Conservation (phyloP, 345 rosid species). For the Syzygium jambos region DNA sequence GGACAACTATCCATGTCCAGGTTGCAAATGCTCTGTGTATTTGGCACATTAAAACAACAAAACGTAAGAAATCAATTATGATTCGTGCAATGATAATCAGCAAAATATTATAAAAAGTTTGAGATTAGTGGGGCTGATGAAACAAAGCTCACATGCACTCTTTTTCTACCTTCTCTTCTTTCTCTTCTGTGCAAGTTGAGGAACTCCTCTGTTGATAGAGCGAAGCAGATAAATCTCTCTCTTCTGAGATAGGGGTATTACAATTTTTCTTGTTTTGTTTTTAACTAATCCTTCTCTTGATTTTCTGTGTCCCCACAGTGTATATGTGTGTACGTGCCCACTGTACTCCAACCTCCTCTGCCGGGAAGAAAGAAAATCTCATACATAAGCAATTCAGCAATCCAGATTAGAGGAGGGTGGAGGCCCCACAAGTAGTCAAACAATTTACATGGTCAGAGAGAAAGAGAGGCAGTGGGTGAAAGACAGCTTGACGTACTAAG, state of each 20-base stretch:
- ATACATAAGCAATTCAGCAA: not conserved
- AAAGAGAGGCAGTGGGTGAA: not conserved
- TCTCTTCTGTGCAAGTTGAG: not conserved
- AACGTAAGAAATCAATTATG: not conserved
- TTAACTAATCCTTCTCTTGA: not conserved
- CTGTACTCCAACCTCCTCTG: not conserved
- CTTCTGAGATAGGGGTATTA: not conserved
- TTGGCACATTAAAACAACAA: not conserved
- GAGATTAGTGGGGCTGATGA: not conserved
- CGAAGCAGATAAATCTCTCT: not conserved
- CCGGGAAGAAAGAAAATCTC: not conserved
- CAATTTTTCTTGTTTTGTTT: not conserved
- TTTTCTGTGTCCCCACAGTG: not conserved
- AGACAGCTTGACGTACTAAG: constrained; percentile 1
- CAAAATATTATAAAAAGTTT: not conserved
- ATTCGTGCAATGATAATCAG: not conserved
- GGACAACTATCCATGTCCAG: not conserved
- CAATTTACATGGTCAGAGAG: not conserved
- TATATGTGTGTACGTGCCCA: not conserved
- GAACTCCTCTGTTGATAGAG: not conserved
- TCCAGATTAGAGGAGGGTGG: not conserved
- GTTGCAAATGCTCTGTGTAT: not conserved
- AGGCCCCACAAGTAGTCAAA: not conserved
- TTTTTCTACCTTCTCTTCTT: not conserved
- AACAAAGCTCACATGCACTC: not conserved